phyloP scores from a whole-genome alignment of 2,329 filamentous ascomycete genomes.

The Corinectria fuckeliana region DNA sequence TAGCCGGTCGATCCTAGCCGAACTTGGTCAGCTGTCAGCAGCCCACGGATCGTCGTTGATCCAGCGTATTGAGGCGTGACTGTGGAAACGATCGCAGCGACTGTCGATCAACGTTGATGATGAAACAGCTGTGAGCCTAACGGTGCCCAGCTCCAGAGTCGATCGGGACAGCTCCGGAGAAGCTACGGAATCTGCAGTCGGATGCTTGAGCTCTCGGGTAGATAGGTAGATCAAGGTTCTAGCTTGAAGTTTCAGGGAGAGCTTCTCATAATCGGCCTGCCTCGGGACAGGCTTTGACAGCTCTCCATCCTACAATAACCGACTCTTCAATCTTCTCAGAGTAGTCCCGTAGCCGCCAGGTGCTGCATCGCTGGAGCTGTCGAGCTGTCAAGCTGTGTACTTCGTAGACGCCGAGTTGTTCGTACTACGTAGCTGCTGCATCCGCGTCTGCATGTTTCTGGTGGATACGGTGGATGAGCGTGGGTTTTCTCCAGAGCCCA shows the following conservation, averaged over 20 bases:
- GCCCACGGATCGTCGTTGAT: slow-evolving; percentile 8
- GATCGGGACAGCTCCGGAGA: neutral
- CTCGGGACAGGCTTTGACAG: slow-evolving; percentile 1
- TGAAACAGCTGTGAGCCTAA: slow-evolving; percentile 7
- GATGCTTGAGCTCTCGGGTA: neutral
- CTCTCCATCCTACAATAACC: neutral
- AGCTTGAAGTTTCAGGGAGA: neutral
- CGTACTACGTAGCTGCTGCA: slow-evolving; percentile 11
- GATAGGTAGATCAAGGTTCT: slow-evolving; percentile 16
- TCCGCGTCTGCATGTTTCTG: slow-evolving; percentile 14
- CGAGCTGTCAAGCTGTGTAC: no score
- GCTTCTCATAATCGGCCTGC: slow-evolving; percentile 14
- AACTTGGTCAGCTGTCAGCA: slow-evolving; percentile 27
- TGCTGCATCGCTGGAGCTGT: slow-evolving; percentile 7
- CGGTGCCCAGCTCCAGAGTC: neutral
- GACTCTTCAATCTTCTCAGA: neutral
- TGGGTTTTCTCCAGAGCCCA: slow-evolving; percentile 7
- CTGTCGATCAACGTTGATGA: slow-evolving; percentile 1
- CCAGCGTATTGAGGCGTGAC: slow-evolving; percentile 1
- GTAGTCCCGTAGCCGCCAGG: neutral
- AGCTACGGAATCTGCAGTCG: neutral
- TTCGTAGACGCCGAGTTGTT: slow-evolving; percentile 14
- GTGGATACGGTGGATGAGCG: slow-evolving; percentile 21
- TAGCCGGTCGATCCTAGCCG: slow-evolving; percentile 32
- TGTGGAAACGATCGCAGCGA: slow-evolving; percentile 5